These are phyloP conservation scores for Neurospora sp. DNA, from an alignment of 495 filamentous ascomycete species.

Conservation along the genomic window DNA sequence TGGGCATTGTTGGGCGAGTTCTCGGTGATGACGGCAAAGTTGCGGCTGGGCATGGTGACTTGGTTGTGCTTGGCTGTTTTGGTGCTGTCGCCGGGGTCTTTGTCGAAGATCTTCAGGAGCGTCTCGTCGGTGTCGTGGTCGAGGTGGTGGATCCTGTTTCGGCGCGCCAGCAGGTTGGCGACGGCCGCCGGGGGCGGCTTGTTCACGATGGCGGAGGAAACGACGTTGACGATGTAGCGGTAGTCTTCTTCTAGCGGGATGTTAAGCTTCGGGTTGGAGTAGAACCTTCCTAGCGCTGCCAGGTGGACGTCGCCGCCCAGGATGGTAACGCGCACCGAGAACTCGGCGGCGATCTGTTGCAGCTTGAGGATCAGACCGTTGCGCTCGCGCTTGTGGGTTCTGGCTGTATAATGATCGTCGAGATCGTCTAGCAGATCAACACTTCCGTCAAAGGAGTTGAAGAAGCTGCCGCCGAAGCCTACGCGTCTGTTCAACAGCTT, in stretches of 20 bases:
- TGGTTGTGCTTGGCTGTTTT: conserved; percentile 65
- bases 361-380: conserved; percentile 61
- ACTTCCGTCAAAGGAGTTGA: conserved; percentile 88
- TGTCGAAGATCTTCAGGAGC: conserved; percentile 74
- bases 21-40: conserved; percentile 78
- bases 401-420: conserved; percentile 90
- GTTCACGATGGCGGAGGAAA: conserved; percentile 88
- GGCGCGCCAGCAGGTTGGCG: conserved; percentile 72
- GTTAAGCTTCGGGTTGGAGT: conserved; percentile 70
- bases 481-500: conserved; percentile 87
- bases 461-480: conserved; percentile 68
- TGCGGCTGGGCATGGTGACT: conserved; percentile 83
- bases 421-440: conserved; percentile 88
- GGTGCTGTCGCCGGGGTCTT: conserved; percentile 58
- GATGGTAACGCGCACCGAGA: conserved; percentile 74
- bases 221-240: conserved; percentile 83
- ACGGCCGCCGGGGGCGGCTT: conserved; percentile 82
- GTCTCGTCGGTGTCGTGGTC: conserved; percentile 80
- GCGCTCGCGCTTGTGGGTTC: conserved; percentile 83
- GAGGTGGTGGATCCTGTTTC: conserved; percentile 92
- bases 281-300: conserved; percentile 87
- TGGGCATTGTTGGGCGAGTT: conserved; percentile 34
- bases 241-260: conserved; percentile 78
- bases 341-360: conserved; percentile 58
- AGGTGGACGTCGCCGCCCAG: conserved; percentile 91